Conservation (phyloP, 2,329 filamentous ascomycete genomes). For the Falciphora oryzae region DNA sequence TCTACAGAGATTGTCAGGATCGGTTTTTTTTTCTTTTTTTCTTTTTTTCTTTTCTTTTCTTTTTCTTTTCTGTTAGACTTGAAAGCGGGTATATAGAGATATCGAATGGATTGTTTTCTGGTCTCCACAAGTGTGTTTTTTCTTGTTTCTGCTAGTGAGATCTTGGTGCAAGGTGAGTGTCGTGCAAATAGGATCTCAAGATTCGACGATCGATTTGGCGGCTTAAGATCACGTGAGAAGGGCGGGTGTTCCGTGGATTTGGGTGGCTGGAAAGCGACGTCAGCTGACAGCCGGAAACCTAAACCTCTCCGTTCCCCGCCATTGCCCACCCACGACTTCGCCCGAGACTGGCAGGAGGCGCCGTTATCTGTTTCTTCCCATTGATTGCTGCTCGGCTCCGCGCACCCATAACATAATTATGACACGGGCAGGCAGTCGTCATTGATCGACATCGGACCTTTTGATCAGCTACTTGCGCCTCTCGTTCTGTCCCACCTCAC, state of each 20-base stretch:
- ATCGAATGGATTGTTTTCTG: background rate
- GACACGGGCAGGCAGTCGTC: too few relatives aligned
- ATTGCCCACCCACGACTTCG: background rate
- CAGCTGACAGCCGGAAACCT: background rate
- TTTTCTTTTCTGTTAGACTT: background rate
- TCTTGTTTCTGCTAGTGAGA: too few relatives aligned
- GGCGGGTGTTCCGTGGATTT: background rate
- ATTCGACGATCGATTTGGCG: background rate
- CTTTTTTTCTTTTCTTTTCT: slow-evolving; percentile 1
- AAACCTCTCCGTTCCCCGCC: background rate
- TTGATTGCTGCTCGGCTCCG: background rate
- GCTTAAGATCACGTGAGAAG: background rate
- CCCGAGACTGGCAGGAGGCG: background rate
- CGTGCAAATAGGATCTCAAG: too few relatives aligned
- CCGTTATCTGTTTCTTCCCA: background rate
- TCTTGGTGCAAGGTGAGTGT: too few relatives aligned
- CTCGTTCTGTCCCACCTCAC: background rate
- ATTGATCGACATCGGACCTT: background rate
- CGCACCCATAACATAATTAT: too few relatives aligned
- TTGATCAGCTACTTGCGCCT: too few relatives aligned
- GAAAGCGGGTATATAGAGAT: background rate
- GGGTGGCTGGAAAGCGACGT: background rate
- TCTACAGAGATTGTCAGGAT: background rate
- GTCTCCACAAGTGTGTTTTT: background rate
- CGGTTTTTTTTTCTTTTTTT: slow-evolving; percentile 1